These are phyloP conservation scores for Colletotrichum kahawae DNA, from an alignment of 2,329 filamentous ascomycete genomes.

Conservation along the genomic window DNA sequence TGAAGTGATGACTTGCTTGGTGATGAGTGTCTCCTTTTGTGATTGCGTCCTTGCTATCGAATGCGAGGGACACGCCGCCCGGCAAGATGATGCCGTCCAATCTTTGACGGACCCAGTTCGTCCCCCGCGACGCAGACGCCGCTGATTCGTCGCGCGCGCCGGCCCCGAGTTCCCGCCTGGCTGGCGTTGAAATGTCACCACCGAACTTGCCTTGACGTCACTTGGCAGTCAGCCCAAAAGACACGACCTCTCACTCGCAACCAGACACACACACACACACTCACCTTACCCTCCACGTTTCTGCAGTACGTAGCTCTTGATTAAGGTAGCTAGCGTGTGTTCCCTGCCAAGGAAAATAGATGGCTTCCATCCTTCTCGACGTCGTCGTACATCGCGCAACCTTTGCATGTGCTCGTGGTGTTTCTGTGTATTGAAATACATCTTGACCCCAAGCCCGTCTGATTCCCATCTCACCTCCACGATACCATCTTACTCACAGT, in stretches of 20 bases:
- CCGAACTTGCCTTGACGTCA: constrained; percentile 8
- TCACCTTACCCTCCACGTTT: background rate
- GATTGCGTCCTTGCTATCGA: background rate
- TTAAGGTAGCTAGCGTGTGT: background rate
- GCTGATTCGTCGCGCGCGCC: background rate
- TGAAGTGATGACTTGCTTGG: background rate
- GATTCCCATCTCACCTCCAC: background rate
- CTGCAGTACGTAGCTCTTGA: background rate
- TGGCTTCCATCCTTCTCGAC: background rate
- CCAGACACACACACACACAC: background rate
- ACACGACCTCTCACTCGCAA: background rate
- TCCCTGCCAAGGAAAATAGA: background rate
- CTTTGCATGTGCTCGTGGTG: background rate
- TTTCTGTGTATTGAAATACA: background rate
- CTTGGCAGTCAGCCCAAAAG: background rate
- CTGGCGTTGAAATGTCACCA: background rate
- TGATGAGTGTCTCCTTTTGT: background rate
- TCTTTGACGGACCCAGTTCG: background rate
- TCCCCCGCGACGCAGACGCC: no score
- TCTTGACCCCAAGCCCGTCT: background rate
- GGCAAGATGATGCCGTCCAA: background rate
- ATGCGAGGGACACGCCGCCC: background rate
- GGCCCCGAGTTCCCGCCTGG: background rate
- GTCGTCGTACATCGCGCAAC: background rate
- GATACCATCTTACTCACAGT: background rate